phyloP scores from a whole-genome alignment of 2,329 filamentous ascomycete genomes.

The Aspergillus tanneri region DNA sequence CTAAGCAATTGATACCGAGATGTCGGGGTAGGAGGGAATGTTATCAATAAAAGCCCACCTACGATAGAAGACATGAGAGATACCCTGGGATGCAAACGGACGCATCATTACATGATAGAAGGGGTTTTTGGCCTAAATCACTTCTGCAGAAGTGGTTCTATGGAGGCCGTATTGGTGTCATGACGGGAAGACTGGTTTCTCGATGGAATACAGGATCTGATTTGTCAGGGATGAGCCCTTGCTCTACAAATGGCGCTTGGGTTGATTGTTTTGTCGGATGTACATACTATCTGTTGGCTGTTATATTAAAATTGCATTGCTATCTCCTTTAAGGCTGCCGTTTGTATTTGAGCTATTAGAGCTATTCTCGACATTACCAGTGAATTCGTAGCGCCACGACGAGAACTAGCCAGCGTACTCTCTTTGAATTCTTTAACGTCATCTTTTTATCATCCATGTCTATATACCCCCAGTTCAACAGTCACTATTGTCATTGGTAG shows the following conservation, averaged over 20 bases:
- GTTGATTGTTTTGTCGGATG: constrained; percentile 35
- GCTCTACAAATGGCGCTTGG: constrained; percentile 30
- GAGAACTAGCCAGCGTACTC: too few relatives aligned
- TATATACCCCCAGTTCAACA: constrained; percentile 15
- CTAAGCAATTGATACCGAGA: constrained; percentile 34
- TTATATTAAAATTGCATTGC: constrained; percentile 19
- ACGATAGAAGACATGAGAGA: constrained; percentile 22
- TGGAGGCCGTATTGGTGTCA: too few relatives aligned
- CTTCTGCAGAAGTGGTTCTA: constrained; percentile 12
- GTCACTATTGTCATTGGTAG: constrained; percentile 1
- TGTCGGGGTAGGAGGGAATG: constrained; percentile 3
- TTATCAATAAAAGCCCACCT: constrained; percentile 9
- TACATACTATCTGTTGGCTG: constrained; percentile 37
- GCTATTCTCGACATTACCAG: background rate
- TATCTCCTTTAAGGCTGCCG: background rate
- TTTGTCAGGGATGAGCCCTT: constrained; percentile 15
- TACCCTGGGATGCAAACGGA: constrained; percentile 23
- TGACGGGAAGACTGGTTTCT: too few relatives aligned
- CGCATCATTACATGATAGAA: constrained; percentile 1
- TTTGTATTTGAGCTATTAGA: background rate
- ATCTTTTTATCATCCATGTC: constrained; percentile 8
- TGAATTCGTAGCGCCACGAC: background rate
- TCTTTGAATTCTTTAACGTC: background rate
- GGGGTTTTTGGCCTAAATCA: background rate
- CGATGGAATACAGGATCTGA: too few relatives aligned